These are phyloP conservation scores for Ensete ventricosum DNA, from an alignment of 176 grass and related monocot genomes.

Conservation along the genomic window DNA sequence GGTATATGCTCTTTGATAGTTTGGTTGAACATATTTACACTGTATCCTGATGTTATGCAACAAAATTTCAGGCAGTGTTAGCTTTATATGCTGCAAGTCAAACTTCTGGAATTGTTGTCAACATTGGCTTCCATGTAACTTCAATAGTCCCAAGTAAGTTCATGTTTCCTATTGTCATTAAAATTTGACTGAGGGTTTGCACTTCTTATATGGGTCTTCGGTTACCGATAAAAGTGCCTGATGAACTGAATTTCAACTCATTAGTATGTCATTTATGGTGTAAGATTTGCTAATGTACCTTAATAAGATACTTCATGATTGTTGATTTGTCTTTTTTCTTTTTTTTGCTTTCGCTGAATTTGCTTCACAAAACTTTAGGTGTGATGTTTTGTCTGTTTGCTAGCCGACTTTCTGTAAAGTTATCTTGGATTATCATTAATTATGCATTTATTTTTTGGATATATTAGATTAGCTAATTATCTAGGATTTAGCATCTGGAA, in stretches of 20 bases:
- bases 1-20: not conserved
- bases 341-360: too few species aligned
- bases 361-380: too few species aligned
- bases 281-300: too few species aligned
- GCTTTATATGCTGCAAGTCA: slow-evolving; percentile 77
- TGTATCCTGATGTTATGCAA: not conserved
- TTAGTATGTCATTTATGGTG: too few species aligned
- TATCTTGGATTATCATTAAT: too few species aligned
- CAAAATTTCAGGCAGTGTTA: slow-evolving; percentile 63
- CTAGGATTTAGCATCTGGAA: too few species aligned
- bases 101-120: slow-evolving; percentile 82
- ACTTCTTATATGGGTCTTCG: not conserved
- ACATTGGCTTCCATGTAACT: slow-evolving; percentile 87
- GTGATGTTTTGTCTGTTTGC: too few species aligned
- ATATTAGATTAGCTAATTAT: too few species aligned
- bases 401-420: too few species aligned
- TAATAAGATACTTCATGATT: too few species aligned
- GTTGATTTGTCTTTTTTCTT: too few species aligned
- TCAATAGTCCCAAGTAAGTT: slow-evolving; percentile 78
- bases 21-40: not conserved
- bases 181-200: not conserved
- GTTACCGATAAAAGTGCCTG: not conserved
- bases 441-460: too few species aligned
- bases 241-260: not conserved
- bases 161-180: not conserved